Evolutionary conservation across 208 protist genomes (phyloP), one percentile per base, ranked within the genome.

Genomic region (Giardia duodenalis): DNA sequence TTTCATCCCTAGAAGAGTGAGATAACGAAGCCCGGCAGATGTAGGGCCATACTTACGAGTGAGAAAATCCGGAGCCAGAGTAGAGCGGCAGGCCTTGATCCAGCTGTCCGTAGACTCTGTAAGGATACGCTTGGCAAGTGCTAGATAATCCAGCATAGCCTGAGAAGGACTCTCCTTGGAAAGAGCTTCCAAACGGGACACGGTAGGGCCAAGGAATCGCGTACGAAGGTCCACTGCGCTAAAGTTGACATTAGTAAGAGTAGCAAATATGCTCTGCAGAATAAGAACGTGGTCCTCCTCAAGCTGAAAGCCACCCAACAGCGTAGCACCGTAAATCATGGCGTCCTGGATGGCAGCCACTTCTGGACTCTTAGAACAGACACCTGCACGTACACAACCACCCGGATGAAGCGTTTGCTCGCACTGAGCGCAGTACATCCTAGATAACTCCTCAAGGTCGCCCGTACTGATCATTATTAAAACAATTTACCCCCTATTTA

Each of bases 391-490:
- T 42, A 94, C 94, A 88, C 96, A 96, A 47, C 95, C 95, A 2
- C 48, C 93, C 39, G 92, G 92, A 67, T 92, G 92, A 0, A 92
- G 46, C 42, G 95, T 96, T 92, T 96, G 96, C 88, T 96, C 96
- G 93, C 96, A 96, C 92, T 96, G 96, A 91, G 94, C 95, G 93
- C 96, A 96, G 92, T 96, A 96, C 96, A 96, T 96, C n/a, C n/a
- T n/a, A n/a, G n/a, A n/a, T n/a, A n/a, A n/a, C 44, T 93, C 87
- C 30, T 87, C 57, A 0, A 88, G 3, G 67, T 67, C 39, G 67
- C 43, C 67, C 88, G 43, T 76, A n/a, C n/a, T n/a, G n/a, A n/a
- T n/a, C n/a, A n/a, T n/a, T n/a, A n/a, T n/a, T n/a, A n/a, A n/a
- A n/a, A n/a, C n/a, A n/a, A n/a, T n/a, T n/a, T n/a, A n/a, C n/a